phyloP scores from a whole-genome alignment of 2,329 filamentous ascomycete genomes.

The Ophiostoma novo-ulmi region DNA sequence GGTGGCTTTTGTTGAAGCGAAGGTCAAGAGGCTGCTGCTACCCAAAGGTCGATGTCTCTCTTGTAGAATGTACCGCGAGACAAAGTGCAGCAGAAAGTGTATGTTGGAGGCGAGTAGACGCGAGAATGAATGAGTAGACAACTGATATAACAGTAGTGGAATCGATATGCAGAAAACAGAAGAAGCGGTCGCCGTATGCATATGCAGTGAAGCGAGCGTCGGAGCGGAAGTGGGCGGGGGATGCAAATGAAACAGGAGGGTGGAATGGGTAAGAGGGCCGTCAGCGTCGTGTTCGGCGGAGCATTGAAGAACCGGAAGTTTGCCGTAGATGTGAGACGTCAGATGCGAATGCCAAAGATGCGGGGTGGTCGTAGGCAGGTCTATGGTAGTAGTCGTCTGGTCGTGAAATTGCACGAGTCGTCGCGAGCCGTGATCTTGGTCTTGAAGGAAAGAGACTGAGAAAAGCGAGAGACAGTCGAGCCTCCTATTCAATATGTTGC shows the following conservation, averaged over 20 bases:
- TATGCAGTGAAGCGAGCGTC: constrained; percentile 6
- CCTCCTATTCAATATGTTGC: constrained; percentile 7
- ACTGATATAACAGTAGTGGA: not conserved
- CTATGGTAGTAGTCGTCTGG: not conserved
- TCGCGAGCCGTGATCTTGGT: not conserved
- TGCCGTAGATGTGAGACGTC: not conserved
- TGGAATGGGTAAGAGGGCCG: not conserved
- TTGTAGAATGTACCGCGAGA: not conserved
- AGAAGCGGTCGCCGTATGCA: not conserved
- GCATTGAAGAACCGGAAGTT: not conserved
- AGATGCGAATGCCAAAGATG: not conserved
- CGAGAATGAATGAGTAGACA: not conserved
- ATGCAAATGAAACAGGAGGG: not conserved
- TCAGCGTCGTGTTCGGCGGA: not conserved
- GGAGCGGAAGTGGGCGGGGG: constrained; percentile 8
- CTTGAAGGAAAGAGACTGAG: too few relatives aligned
- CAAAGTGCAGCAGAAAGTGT: not conserved
- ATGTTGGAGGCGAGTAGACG: not conserved
- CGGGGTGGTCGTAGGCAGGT: not conserved
- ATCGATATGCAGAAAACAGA: not conserved
- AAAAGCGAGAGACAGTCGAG: too few relatives aligned
- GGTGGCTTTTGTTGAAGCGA: not conserved
- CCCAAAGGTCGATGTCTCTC: not conserved
- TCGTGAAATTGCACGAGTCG: not conserved
- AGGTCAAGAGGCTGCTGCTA: not conserved